phyloP scores from a whole-genome alignment of 768 basidiomycete species.

The Cyclocybe aegerita region DNA sequence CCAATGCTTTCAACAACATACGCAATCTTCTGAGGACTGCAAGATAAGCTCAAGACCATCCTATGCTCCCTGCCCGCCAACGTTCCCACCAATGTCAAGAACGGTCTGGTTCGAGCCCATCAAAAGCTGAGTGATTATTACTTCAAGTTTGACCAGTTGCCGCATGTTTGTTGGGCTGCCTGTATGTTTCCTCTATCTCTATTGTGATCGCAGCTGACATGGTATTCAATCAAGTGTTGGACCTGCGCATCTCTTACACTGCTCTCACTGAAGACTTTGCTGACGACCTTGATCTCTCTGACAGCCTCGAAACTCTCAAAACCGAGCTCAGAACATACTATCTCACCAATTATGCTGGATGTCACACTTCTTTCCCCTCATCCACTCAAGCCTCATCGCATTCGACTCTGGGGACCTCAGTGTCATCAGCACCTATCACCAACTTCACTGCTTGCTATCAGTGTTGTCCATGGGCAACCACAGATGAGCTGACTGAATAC shows the following conservation, averaged over 20 bases:
- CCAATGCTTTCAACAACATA: slow-evolving; percentile 29
- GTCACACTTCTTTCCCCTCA: too few species aligned
- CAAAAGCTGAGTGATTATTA: slow-evolving; percentile 33
- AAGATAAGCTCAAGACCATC: slow-evolving; percentile 18
- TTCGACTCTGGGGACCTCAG: too few species aligned
- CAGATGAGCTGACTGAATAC: slow-evolving; percentile 23
- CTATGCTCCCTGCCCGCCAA: slow-evolving; percentile 18
- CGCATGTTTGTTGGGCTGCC: slow-evolving; percentile 28
- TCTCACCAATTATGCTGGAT: too few species aligned
- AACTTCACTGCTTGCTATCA: too few species aligned
- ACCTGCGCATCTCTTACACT: slow-evolving; percentile 29
- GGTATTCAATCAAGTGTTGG: slow-evolving; percentile 23
- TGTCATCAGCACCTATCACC: too few species aligned
- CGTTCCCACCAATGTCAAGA: slow-evolving; percentile 10
- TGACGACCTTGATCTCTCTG: slow-evolving; percentile 16
- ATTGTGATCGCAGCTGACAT: neutral
- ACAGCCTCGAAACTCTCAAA: slow-evolving; percentile 17
- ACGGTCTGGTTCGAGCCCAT: slow-evolving; percentile 25
- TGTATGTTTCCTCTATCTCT: slow-evolving; percentile 16
- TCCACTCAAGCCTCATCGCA: too few species aligned
- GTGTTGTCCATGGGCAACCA: too few species aligned
- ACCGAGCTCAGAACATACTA: too few species aligned
- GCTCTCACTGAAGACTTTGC: slow-evolving; percentile 17
- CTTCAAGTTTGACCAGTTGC: slow-evolving; percentile 27
- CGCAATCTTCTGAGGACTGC: slow-evolving; percentile 27